Conservation (phyloP, 1,284 basidiomycete genomes). For the Gastroboletus turbinatus region DNA sequence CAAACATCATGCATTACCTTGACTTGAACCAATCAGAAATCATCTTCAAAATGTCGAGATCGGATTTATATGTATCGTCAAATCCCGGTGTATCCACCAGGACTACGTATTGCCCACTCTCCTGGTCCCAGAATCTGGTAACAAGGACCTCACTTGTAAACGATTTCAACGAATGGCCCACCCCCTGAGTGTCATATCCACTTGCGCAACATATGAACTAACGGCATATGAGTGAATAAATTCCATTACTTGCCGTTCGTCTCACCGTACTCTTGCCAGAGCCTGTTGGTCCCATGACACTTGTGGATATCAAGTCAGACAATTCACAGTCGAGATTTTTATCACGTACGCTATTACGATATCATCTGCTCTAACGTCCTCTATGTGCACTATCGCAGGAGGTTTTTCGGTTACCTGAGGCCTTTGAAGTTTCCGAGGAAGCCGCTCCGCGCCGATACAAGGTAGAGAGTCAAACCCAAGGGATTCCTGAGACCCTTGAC, state of each 20-base stretch:
- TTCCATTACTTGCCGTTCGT: no score
- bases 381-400: background rate
- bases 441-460: background rate
- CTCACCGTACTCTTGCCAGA: constrained; percentile 15
- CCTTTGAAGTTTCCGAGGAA: no score
- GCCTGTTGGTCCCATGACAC: constrained; percentile 23
- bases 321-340: background rate
- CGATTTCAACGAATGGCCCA: constrained; percentile 15
- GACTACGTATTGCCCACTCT: constrained; percentile 4
- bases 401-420: background rate
- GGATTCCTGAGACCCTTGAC: background rate
- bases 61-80: constrained; percentile 16
- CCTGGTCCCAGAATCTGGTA: constrained; percentile 9
- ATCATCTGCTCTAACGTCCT: constrained; percentile 8
- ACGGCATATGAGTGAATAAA: no score
- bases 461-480: background rate
- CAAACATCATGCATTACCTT: constrained; percentile 6
- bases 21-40: constrained; percentile 27
- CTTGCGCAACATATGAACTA: constrained; percentile 30
- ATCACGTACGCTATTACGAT: constrained; percentile 25
- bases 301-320: background rate
- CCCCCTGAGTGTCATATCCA: constrained; percentile 1
- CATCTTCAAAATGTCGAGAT: constrained; percentile 23
- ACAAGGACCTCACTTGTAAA: constrained; percentile 17
- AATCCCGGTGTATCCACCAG: constrained; percentile 26